Evolutionary conservation across 352 stramenopile species (phyloP).

Genomic region (Phytophthora tentaculata): DNA sequence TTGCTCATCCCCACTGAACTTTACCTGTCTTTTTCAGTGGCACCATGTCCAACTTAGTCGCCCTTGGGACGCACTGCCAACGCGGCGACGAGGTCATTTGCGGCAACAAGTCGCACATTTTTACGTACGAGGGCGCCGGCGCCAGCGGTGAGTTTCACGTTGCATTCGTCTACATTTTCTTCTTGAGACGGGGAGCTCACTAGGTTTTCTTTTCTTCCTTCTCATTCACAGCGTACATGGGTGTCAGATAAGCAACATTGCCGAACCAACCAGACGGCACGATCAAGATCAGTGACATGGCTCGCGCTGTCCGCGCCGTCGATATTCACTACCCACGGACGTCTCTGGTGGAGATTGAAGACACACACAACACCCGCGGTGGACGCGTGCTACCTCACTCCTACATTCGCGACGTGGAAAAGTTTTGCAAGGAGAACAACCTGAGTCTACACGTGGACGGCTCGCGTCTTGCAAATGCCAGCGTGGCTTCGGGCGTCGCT

Average conservation of each 20-base stretch:
- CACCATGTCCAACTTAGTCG: constrained; percentile 98
- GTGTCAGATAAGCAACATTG: constrained; percentile 88
- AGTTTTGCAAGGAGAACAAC: constrained; percentile 72
- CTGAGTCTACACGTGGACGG: constrained; percentile 96
- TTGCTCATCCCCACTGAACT: constrained; percentile 10
- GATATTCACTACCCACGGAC: constrained; percentile 87
- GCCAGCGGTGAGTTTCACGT: constrained; percentile 59
- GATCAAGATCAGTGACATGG: constrained; percentile 81
- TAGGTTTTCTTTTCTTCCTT: neutral
- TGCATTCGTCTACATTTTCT: neutral
- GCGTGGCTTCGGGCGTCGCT: constrained; percentile 72
- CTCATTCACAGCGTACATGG: constrained; percentile 70
- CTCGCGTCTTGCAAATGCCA: constrained; percentile 95
- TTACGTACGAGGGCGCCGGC: constrained; percentile 95
- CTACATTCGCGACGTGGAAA: constrained; percentile 83
- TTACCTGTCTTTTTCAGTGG: constrained; percentile 54
- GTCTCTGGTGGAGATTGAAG: constrained; percentile 95
- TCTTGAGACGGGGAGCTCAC: neutral
- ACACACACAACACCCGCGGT: constrained; percentile 98
- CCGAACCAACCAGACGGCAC: constrained; percentile 84
- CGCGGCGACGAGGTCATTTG: constrained; percentile 94
- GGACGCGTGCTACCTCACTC: constrained; percentile 85
- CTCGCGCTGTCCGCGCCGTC: constrained; percentile 66
- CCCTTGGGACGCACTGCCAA: constrained; percentile 93
- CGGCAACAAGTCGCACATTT: constrained; percentile 95